These are phyloP conservation scores for Plectranthus barbatus DNA, from an alignment of 257 asterid genomes.

Conservation along the genomic window DNA sequence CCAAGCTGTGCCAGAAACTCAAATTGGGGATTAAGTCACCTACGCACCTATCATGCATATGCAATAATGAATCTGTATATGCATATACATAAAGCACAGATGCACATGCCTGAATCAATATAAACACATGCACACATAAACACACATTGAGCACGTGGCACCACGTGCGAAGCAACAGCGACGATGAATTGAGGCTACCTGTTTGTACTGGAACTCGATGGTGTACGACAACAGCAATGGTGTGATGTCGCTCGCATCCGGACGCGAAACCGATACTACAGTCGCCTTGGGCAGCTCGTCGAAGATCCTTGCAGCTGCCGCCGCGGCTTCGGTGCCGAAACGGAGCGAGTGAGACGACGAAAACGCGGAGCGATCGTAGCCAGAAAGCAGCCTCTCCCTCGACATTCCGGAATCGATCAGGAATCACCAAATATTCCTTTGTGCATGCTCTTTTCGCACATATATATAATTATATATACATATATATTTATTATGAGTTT, in stretches of 20 bases:
- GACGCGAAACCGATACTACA: conserved; percentile 60
- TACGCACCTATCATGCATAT: not conserved
- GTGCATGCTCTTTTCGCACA: conserved; percentile 4
- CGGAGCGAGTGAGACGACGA: conserved; percentile 53
- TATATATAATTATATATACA: not conserved
- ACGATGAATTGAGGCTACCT: conserved; percentile 30
- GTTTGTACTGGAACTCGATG: conserved; percentile 74
- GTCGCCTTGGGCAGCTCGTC: conserved; percentile 77
- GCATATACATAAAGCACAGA: conserved; percentile 3
- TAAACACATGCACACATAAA: not conserved
- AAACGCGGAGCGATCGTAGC: conserved; percentile 24
- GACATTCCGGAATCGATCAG: conserved; percentile 39
- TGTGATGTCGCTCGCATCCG: conserved; percentile 74
- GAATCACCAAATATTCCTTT: conserved; percentile 5
- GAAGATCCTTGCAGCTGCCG: conserved; percentile 35
- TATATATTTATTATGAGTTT: not conserved
- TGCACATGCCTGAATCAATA: not conserved
- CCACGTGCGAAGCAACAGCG: not conserved
- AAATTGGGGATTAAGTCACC: conserved; percentile 5
- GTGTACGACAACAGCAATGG: conserved; percentile 86
- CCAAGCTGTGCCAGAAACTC: not conserved
- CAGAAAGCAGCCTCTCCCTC: conserved; percentile 58
- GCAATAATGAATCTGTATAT: not conserved
- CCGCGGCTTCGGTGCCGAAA: conserved; percentile 26
- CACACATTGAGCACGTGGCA: conserved; percentile 7